Evolutionary conservation across 2,329 filamentous ascomycete genomes (phyloP), one percentile per base, ranked within the genome.

Genomic region (Scorias spongiosa): DNA sequence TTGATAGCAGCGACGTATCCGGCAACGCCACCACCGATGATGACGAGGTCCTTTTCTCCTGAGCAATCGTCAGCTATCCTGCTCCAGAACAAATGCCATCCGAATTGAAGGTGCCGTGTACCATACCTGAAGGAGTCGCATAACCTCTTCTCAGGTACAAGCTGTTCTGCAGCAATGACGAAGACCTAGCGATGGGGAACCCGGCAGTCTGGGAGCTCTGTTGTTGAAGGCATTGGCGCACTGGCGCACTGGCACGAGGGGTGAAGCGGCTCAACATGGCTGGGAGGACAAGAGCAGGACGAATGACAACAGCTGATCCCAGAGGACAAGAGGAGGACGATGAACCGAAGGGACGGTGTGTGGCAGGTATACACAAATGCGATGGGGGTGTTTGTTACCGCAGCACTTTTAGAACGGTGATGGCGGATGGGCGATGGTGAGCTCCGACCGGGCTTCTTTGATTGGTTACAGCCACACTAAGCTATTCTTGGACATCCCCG

Each of bases 1-100:
- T 96, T 98, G 74, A 98, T 98, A 58, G 91, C 91, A 53, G 91
- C 89, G 59, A 98, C 91, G 70, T 98, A 98, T 63, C 91, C 91
- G 57, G 89, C 91, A 60, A 96, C 91, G 71, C 91, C 91, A 65
- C 91, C 91, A 60, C 91, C 91, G 61, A 98, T 94, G 68, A 98
- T 88, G 61, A 98, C 82, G 44, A 98, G 75, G 66, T 98, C 91
- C 68, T 94, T 93, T 66, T 95, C 86, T 66, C 88, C 86, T 86
- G 64, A 54, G 48, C 28, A 26, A 45, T 15, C 47, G 54, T 67
- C 51, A 68, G 64, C 42, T 17, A 30, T 3, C 30, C 20, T 26
- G 20, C 12, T 46, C 34, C 30, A 5, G 14, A 2, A 29, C 39
- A 20, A 41, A 28, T 17, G 18, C 29, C 34, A 37, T n/a, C 9